phyloP scores from a whole-genome alignment of 495 filamentous ascomycete genomes.

The Aspergillus sclerotiicarbonarius region DNA sequence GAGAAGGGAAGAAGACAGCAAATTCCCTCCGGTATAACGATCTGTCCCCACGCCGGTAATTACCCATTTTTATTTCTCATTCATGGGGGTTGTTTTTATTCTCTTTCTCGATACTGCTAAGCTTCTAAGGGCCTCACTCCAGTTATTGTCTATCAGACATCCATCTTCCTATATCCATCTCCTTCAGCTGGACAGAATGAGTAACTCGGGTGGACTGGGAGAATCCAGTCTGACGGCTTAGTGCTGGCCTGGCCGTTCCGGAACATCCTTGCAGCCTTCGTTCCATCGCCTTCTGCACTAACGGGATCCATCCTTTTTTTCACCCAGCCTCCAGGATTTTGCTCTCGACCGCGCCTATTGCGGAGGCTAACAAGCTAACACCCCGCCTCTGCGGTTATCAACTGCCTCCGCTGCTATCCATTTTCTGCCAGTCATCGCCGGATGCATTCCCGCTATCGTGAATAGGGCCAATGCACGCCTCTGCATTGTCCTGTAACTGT shows the following conservation, averaged over 20 bases:
- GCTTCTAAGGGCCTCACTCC: neutral
- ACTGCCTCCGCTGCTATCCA: slow-evolving; percentile 21
- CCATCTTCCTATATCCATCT: neutral
- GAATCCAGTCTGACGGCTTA: neutral
- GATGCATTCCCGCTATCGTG: slow-evolving; percentile 25
- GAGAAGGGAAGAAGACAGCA: neutral
- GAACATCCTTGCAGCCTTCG: slow-evolving; percentile 17
- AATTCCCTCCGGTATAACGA: too few species aligned
- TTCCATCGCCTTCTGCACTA: slow-evolving; percentile 18
- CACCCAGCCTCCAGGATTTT: slow-evolving; percentile 27
- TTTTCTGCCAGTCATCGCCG: slow-evolving; percentile 27
- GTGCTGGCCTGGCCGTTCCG: slow-evolving; percentile 2
- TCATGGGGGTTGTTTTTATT: neutral
- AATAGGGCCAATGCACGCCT: slow-evolving; percentile 24
- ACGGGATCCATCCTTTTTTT: slow-evolving; percentile 12
- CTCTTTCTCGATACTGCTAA: neutral
- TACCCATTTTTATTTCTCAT: neutral
- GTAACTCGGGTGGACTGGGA: neutral
- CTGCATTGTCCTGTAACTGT: slow-evolving; percentile 16
- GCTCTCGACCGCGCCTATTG: slow-evolving; percentile 25
- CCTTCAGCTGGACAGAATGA: neutral
- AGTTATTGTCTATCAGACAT: too few species aligned
- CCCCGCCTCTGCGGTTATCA: slow-evolving; percentile 30
- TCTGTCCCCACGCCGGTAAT: too few species aligned
- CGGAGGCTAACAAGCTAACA: slow-evolving; percentile 22